A percentile compares a stretch with the other conserved stretches of the same genome.
phyloP scores from a whole-genome alignment of 129 eudicot species.

The Saussurea involucrata region DNA sequence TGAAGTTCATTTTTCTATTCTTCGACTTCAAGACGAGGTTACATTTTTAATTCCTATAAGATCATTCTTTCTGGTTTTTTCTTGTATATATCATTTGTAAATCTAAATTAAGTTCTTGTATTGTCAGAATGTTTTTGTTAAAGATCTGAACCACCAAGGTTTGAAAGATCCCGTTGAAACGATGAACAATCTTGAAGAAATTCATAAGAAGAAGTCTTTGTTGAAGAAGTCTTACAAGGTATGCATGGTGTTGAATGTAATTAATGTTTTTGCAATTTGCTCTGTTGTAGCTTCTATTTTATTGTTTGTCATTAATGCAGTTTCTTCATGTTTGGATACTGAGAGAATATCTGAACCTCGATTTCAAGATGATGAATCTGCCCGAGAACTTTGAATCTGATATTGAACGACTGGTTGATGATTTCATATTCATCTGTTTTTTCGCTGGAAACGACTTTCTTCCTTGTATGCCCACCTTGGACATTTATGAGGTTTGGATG shows the following conservation, averaged over 20 bases:
- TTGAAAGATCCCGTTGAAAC: not conserved
- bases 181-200: not conserved
- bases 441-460: conserved; percentile 67
- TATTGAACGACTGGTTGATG: conserved; percentile 49
- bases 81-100: not conserved
- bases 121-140: conserved; percentile 33
- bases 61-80: not conserved
- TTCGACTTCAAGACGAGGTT: conserved; percentile 45
- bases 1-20: conserved; percentile 60
- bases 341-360: conserved; percentile 52
- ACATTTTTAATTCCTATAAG: not conserved
- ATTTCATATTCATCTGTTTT: conserved; percentile 60
- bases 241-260: not conserved
- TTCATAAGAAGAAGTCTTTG: not conserved
- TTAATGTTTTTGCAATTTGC: not conserved
- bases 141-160: not conserved
- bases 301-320: conserved; percentile 23
- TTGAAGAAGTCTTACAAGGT: conserved; percentile 39
- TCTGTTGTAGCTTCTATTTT: not conserved
- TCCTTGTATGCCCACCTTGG: conserved; percentile 62
- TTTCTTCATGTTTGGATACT: conserved; percentile 61
- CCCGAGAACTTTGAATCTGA: conserved; percentile 40
- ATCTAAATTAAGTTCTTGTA: not conserved
- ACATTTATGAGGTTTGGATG: conserved; percentile 55
- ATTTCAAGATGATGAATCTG: conserved; percentile 18